A percentile compares a stretch with the other conserved stretches of the same genome.
These are phyloP conservation scores for Aquilaria sinensis DNA, from an alignment of 345 rosid species.

Conservation along the genomic window DNA sequence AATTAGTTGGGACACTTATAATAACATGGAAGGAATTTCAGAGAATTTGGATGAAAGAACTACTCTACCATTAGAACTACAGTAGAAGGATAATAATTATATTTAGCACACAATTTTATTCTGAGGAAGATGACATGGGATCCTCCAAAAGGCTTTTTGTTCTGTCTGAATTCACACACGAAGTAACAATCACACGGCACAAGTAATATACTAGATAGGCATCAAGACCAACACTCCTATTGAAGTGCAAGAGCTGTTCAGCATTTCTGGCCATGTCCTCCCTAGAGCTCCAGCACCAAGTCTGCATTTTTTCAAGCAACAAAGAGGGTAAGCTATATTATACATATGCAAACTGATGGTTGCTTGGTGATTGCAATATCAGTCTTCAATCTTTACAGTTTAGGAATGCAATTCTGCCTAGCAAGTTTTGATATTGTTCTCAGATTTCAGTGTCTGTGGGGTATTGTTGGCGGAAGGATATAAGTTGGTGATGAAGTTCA, in stretches of 20 bases:
- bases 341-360: neutral
- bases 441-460: slow-evolving; percentile 5
- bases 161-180: slow-evolving; percentile 15
- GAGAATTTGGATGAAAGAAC: too few relatives aligned
- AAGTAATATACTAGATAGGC: slow-evolving; percentile 25
- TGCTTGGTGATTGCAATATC: neutral
- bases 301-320: slow-evolving; percentile 37
- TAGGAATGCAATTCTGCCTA: neutral
- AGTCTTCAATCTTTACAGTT: neutral
- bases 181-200: slow-evolving; percentile 24
- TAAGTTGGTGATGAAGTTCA: too few relatives aligned
- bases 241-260: slow-evolving; percentile 5
- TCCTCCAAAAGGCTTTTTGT: slow-evolving; percentile 14
- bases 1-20: too few relatives aligned
- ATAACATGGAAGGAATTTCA: too few relatives aligned
- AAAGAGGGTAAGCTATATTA: slow-evolving; percentile 18
- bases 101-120: neutral
- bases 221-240: slow-evolving; percentile 21
- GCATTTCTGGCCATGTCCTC: slow-evolving; percentile 12
- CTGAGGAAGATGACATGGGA: slow-evolving; percentile 20
- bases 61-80: too few relatives aligned
- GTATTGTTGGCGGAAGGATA: too few relatives aligned
- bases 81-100: too few relatives aligned
- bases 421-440: neutral
- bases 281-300: slow-evolving; percentile 89